These are phyloP conservation scores for Cajanus cajan DNA, from an alignment of 306 rosid genomes.

Conservation along the genomic window DNA sequence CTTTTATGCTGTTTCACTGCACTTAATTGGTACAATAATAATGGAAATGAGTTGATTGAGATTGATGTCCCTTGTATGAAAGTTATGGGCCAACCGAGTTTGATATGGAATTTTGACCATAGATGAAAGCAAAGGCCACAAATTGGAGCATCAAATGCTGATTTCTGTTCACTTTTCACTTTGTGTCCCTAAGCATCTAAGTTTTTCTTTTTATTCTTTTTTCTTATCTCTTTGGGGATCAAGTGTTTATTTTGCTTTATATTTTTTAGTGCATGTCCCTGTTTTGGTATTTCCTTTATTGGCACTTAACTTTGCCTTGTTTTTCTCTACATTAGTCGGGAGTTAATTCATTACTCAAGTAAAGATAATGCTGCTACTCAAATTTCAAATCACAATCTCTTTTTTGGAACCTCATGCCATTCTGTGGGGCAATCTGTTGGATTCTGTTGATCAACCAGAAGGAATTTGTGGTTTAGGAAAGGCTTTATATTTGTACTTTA, in stretches of 20 bases:
- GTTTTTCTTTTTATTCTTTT: constrained; percentile 18
- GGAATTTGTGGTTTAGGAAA: not conserved
- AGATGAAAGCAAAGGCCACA: constrained; percentile 39
- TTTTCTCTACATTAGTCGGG: not conserved
- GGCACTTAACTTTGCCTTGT: not conserved
- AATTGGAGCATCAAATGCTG: constrained; percentile 50
- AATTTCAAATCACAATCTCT: not conserved
- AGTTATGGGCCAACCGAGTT: not conserved
- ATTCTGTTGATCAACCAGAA: not conserved
- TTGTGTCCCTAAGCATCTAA: constrained; percentile 29
- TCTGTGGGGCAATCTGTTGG: not conserved
- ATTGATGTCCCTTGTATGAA: constrained; percentile 11
- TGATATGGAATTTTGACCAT: constrained; percentile 35
- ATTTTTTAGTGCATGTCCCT: not conserved
- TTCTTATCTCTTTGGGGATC: not conserved
- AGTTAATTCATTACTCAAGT: not conserved
- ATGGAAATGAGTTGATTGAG: constrained; percentile 18
- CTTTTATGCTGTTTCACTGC: too few species aligned
- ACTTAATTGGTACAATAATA: not conserved
- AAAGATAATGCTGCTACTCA: not conserved
- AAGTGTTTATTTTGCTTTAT: not conserved
- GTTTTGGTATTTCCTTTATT: not conserved
- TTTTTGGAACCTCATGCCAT: not conserved
- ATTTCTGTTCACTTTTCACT: constrained; percentile 20
- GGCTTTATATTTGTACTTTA: not conserved